phyloP scores from a whole-genome alignment of 2,329 filamentous ascomycete species.

The Monilinia polystroma region DNA sequence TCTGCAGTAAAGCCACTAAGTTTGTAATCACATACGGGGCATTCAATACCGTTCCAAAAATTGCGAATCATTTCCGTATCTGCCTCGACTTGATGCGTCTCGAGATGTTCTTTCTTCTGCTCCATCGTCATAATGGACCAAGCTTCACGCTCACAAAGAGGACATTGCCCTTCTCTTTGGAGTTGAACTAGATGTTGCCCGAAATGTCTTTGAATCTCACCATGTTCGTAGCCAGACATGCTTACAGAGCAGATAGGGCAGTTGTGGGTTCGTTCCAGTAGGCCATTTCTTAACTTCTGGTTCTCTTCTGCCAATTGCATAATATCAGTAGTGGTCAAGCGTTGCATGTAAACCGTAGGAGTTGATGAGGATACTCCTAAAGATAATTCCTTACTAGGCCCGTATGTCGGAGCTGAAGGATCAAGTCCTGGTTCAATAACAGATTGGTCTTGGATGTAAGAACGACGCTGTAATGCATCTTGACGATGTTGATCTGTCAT shows the following conservation, averaged over 20 bases:
- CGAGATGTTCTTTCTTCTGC: constrained; percentile 32
- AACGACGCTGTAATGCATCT: constrained; percentile 30
- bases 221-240: constrained; percentile 27
- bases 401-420: constrained; percentile 30
- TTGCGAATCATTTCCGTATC: constrained; percentile 24
- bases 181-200: constrained; percentile 29
- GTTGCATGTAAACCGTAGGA: constrained; percentile 32
- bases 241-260: constrained; percentile 31
- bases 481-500: constrained; percentile 28
- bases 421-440: constrained; percentile 35
- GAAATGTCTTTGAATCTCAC: constrained; percentile 29
- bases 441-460: constrained; percentile 31
- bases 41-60: constrained; percentile 30
- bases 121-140: constrained; percentile 31
- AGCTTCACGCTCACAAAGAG: constrained; percentile 31
- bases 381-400: constrained; percentile 26
- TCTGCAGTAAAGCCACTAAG: constrained; percentile 24
- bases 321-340: constrained; percentile 35
- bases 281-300: constrained; percentile 30
- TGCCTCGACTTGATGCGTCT: constrained; percentile 22
- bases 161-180: constrained; percentile 30
- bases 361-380: constrained; percentile 26
- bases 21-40: constrained; percentile 33
- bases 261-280: constrained; percentile 29
- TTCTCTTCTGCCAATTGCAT: constrained; percentile 29